Conservation (phyloP, 306 rosid species). For the Fragaria vesca region DNA sequence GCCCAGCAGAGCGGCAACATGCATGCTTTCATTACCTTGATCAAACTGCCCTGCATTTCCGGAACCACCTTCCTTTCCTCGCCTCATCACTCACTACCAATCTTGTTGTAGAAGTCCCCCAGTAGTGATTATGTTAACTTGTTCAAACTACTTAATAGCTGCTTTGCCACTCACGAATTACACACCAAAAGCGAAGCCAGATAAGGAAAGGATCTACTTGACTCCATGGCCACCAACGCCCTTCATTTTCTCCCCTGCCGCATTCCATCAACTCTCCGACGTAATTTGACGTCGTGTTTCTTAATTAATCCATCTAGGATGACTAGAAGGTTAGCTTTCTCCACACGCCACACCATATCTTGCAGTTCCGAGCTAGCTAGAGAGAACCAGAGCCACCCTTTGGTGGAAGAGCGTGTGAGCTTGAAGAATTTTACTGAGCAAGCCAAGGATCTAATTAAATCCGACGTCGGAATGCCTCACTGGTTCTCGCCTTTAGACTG, state of each 20-base stretch:
- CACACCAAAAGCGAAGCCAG: neutral
- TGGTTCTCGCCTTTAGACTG: constrained; percentile 85
- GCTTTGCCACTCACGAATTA: neutral
- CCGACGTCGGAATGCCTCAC: constrained; percentile 63
- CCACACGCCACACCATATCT: neutral
- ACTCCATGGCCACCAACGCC: neutral
- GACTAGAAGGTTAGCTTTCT: neutral
- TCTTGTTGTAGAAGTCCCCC: neutral
- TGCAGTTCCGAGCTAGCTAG: neutral
- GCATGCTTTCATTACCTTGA: neutral
- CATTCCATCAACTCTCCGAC: neutral
- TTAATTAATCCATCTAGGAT: neutral
- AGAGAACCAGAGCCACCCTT: neutral
- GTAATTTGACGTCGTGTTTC: neutral
- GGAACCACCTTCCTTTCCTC: neutral
- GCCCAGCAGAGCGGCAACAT: neutral
- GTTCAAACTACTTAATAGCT: neutral
- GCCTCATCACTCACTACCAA: neutral
- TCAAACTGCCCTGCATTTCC: neutral
- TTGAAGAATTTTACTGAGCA: constrained; percentile 49
- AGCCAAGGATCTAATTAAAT: constrained; percentile 41
- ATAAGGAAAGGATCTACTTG: neutral
- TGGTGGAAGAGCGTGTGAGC: neutral
- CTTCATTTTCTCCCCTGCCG: neutral
- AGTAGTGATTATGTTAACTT: neutral